Evolutionary conservation across 2,329 filamentous ascomycete genomes (phyloP).

Genomic region (Mariannaea sp.): DNA sequence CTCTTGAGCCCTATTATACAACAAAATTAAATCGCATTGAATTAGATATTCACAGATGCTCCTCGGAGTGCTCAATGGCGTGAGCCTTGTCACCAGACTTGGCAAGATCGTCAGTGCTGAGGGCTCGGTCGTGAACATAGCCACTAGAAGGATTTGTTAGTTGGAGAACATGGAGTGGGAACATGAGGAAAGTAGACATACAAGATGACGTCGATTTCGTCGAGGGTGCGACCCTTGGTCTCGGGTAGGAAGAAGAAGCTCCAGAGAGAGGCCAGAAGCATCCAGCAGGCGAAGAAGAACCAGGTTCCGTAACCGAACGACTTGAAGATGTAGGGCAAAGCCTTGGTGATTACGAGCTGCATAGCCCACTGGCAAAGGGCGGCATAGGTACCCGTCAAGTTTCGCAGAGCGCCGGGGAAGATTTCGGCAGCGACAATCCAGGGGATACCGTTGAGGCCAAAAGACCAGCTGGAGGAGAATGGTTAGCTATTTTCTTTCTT

Average conservation of each 20-base stretch:
- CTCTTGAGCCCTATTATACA: no score
- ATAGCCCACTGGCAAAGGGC: conserved; percentile 49
- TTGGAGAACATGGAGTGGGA: neutral
- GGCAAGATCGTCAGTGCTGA: conserved; percentile 21
- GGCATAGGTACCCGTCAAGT: conserved; percentile 48
- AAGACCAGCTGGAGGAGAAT: conserved; percentile 43
- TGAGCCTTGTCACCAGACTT: conserved; percentile 23
- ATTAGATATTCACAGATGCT: conserved; percentile 20
- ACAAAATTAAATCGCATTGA: no score
- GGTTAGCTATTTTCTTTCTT: rapidly evolving
- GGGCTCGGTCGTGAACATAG: conserved; percentile 30
- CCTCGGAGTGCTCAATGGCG: conserved; percentile 31
- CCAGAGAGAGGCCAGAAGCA: conserved; percentile 54
- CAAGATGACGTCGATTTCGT: conserved; percentile 54
- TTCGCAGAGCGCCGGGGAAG: conserved; percentile 50
- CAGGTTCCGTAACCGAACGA: conserved; percentile 56
- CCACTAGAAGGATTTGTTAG: conserved; percentile 18
- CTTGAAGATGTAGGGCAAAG: conserved; percentile 51
- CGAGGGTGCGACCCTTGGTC: conserved; percentile 59
- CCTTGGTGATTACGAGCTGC: conserved; percentile 51
- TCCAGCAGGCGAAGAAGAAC: conserved; percentile 61
- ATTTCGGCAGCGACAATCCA: conserved; percentile 53
- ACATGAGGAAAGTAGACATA: conserved; percentile 8
- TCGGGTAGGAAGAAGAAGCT: conserved; percentile 59
- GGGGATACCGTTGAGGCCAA: conserved; percentile 51